A percentile compares a stretch with the other conserved stretches of the same genome.
Evolutionary conservation across 495 filamentous ascomycete species (phyloP).

Genomic region (Friedmanniomyces simplex): DNA sequence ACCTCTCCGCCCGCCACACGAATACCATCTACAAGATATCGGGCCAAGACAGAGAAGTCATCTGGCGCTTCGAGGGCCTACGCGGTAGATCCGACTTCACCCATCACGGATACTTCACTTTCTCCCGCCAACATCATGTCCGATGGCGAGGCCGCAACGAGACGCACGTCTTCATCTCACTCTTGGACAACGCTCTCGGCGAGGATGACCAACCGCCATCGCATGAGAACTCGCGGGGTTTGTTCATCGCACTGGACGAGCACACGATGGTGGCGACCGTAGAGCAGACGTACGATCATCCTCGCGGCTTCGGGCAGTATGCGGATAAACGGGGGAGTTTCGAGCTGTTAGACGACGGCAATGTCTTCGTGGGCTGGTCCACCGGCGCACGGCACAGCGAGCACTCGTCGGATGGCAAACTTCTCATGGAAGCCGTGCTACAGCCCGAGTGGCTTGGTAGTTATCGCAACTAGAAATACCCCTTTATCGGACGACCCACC

Average conservation of each 20-base stretch:
- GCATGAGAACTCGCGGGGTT: slow-evolving; percentile 2
- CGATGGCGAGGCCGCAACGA: slow-evolving; percentile 9
- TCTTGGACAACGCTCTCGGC: slow-evolving; percentile 13
- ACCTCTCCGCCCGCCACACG: slow-evolving; percentile 17
- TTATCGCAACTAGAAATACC: slow-evolving; percentile 12
- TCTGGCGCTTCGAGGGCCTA: slow-evolving; percentile 19
- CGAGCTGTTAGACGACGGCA: slow-evolving; percentile 9
- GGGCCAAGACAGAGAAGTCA: slow-evolving; percentile 13
- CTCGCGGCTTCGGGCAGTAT: not conserved
- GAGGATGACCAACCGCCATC: not conserved
- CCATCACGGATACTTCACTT: not conserved
- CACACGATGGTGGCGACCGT: slow-evolving; percentile 3
- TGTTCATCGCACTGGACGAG: slow-evolving; percentile 10
- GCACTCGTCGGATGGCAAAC: slow-evolving; percentile 2
- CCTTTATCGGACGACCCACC: slow-evolving; percentile 6
- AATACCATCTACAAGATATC: slow-evolving; percentile 18
- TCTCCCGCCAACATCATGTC: slow-evolving; percentile 14
- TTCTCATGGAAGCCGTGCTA: not conserved
- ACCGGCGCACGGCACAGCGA: slow-evolving; percentile 1
- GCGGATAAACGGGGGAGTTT: not conserved
- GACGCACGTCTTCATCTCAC: slow-evolving; percentile 4
- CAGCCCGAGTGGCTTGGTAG: slow-evolving; percentile 3
- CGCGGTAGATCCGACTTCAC: slow-evolving; percentile 3
- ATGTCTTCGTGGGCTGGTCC: slow-evolving; percentile 18
- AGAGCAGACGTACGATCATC: slow-evolving; percentile 1